Base-by-base conservation (phyloP, 306 rosid species). In the Purshia tridentata region DNA sequence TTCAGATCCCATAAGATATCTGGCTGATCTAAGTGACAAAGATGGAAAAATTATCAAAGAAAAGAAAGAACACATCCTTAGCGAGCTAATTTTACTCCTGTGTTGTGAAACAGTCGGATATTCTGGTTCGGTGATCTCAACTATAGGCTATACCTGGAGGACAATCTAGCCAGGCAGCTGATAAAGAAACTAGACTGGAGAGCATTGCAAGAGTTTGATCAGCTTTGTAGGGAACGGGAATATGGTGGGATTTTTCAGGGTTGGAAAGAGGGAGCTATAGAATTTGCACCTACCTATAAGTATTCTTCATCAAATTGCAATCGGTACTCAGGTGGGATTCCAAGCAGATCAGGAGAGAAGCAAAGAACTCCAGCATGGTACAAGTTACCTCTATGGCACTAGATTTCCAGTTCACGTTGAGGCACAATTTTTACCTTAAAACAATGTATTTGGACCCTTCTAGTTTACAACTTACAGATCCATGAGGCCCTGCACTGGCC, bases 341-440 rank as follows among this genome's bases (percentile, higher is more conserved):
- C 91, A 53, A 77, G 64, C 70, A 82, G 77, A 83, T 62, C 89
- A 9, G 87, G 99, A 69, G 96, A 91, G 90, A 94, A 94, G 81
- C 97, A 88, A 85, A 86, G 96, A 83, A 94, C 96, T 78, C 97
- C 99, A 63, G 97, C 97, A 75, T 91, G 99, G 98, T 94, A 89
- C 13, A 7, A 67, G 48, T 50, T 65, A 22, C 49, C 45, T 46
- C 48, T 22, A 74, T 65, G 70, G 55, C 12, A 8, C 12, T 53
- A 52, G 18, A 20, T 39, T 39, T 49, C 16, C 10, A 35, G 41
- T 37, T 48, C 13, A 7, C 53, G 45, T 11, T 0, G 22, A 69
- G 18, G 51, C 19, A 19, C 6, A 1, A 40, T 40, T 3, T 56
- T 56, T 10, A 49, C 50, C 39, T 51, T 16, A 35, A 35, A 49